Evolutionary conservation across 1,284 basidiomycete genomes (phyloP).

Genomic region (Inonotus hispidus): DNA sequence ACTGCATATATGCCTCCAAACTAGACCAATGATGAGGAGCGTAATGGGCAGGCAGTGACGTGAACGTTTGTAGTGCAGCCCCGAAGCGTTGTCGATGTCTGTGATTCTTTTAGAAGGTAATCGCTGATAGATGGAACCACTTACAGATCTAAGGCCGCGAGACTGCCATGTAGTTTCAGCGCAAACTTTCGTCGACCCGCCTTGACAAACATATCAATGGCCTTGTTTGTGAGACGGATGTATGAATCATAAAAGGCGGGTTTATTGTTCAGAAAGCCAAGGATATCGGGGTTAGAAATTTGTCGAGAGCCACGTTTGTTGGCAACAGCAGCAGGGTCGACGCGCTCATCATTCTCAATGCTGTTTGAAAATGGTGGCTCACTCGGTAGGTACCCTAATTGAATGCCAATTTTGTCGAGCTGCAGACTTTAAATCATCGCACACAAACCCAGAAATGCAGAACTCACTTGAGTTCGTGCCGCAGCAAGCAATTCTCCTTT

Average conservation of each 20-base stretch:
- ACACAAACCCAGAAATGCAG: conserved; percentile 2
- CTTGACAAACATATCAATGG: conserved; percentile 77
- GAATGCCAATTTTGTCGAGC: conserved; percentile 81
- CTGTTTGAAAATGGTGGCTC: conserved; percentile 67
- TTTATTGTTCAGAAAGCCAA: conserved; percentile 51
- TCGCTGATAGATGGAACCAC: conserved; percentile 27
- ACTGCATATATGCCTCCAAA: conserved; percentile 72
- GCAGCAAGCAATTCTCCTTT: conserved; percentile 83
- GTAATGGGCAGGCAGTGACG: conserved; percentile 78
- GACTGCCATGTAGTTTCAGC: conserved; percentile 73
- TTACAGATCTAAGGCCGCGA: conserved; percentile 85
- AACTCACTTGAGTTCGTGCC: conserved; percentile 69
- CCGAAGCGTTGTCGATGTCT: conserved; percentile 63
- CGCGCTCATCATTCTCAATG: conserved; percentile 20
- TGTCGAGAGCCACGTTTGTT: conserved; percentile 29
- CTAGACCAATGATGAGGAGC: conserved; percentile 72
- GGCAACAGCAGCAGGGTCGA: conserved; percentile 20
- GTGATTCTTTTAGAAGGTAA: conserved; percentile 18
- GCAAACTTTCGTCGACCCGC: conserved; percentile 81
- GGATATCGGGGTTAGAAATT: conserved; percentile 63
- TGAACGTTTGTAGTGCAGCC: conserved; percentile 63
- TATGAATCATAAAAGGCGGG: conserved; percentile 74
- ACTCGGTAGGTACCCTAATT: conserved; percentile 63
- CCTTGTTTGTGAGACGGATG: conserved; percentile 66
- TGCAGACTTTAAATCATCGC: conserved; percentile 29